Base-by-base conservation (phyloP, 371 early-diverging fungal genomes). In the Amoeboradix gromovi region DNA sequence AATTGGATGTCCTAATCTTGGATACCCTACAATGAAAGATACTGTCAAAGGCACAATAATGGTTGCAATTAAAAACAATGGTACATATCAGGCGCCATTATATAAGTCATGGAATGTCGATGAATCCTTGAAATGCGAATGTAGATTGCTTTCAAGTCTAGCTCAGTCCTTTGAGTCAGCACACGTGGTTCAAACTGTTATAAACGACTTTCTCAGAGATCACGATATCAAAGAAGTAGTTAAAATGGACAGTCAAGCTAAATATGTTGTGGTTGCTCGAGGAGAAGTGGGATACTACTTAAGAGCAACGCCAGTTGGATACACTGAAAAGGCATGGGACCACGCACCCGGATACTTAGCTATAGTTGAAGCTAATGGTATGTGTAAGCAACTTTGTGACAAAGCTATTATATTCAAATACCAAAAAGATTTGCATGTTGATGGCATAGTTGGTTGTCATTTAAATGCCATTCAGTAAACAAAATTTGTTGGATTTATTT, bases 81-180 rank as follows among this genome's bases (percentile, higher is more conserved):
- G 69, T 16, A n/a, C 0, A 12, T 0, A 70, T 12, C n/a, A 29
- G 29, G 31, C 17, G 16, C 68, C 32, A 2, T 12, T n/a, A 27
- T 32, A 67, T 31, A 29, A 0, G 66, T 29, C 29, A 5, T 22
- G 17, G 70, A 66, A 0, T 31, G 65, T 66, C 66, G 30, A 29
- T 16, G 17, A 28, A 1, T 0, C 66, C 31, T 70, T 17, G 1
- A 1, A 27, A 71, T 65, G 28, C 71, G 66, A 29, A 28, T 28
- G 12, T 28, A 68, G 31, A 30, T 31, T 12, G 16, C 66, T 70
- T 30, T 30, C 48, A 22, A 12, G 12, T 31, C 89, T 94, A 72
- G 92, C 92, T 78, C 94, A 94, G 77, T 91, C 92, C n/a, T 90
- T 91, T 66, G 94, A 93, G 77, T 78, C 90, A n/a, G 87, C 82